Evolutionary conservation across 768 basidiomycete genomes (phyloP), one percentile per base, ranked within the genome.

Genomic region (Boletus insuetus): DNA sequence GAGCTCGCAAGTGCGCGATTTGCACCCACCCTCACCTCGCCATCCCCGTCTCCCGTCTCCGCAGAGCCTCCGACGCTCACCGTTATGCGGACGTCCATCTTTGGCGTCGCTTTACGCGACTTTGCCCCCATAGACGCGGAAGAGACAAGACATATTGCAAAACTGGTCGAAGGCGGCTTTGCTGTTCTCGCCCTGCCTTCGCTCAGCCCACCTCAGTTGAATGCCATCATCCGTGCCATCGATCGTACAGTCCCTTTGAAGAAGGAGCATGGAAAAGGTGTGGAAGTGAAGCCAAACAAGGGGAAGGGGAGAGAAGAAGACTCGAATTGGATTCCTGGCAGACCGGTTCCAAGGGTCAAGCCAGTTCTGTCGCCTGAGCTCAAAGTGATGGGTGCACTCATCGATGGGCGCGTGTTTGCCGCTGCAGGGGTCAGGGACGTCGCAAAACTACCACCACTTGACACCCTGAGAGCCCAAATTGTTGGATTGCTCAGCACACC

Each of bases 401-500:
- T 95, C 57, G 94, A 95, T 64, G 85, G 85, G 35, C 76, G 80
- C 56, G 76, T 91, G 53, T 82, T 94, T 68, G 75, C 83, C 49
- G 77, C 82, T 19, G 71, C 77, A 11, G 79, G 79, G 6, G 73
- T 94, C 51, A 74, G 77, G 65, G 77, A 82, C 14, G 82, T 94
- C 6, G 82, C 86, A 32, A 82, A 84, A 62, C 72, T 96, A 49
- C 94, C 94, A 20, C 82, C 87, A 42, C 71, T 96, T 64, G 87
- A 89, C 38, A 85, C 83, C 3, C 70, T 97, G 56, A 74, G 88
- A 49, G 86, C 86, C 17, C 93, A 96, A 71, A 79, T 98, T 53
- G 87, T 95, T 14, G 94, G 94, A 9, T 58, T 97, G 72, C 69
- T 98, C 56, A 86, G 86, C 54, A 77, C 84, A 14, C 91, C 91